phyloP scores from a whole-genome alignment of 2,329 filamentous ascomycete species.

The Paradendryphiella salina region DNA sequence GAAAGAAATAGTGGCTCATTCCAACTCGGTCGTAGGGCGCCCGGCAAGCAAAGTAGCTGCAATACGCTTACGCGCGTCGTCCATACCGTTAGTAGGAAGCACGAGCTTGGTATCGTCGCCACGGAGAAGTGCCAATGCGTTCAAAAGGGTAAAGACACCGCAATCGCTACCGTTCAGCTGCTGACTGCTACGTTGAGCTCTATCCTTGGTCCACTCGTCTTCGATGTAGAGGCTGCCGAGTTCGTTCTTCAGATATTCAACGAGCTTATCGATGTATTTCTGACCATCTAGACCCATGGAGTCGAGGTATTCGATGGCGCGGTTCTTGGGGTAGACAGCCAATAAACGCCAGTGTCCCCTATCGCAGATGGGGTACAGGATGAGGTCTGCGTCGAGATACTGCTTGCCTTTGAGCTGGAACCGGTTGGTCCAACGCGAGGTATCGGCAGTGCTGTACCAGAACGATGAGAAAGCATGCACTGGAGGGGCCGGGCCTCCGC shows the following conservation, averaged over 20 bases:
- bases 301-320: constrained; percentile 70
- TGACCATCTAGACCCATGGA: constrained; percentile 58
- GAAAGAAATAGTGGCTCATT: constrained; percentile 14
- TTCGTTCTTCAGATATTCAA: constrained; percentile 62
- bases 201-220: constrained; percentile 63
- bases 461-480: constrained; percentile 67
- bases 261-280: constrained; percentile 25
- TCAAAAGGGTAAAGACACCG: constrained; percentile 76
- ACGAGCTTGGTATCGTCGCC: constrained; percentile 45
- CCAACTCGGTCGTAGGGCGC: constrained; percentile 28
- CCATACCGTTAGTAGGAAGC: constrained; percentile 61
- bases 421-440: constrained; percentile 52
- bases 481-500: constrained; percentile 60
- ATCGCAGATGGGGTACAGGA: constrained; percentile 71
- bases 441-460: constrained; percentile 62
- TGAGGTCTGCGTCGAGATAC: constrained; percentile 65
- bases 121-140: constrained; percentile 63
- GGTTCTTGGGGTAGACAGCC: constrained; percentile 64
- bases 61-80: constrained; percentile 63
- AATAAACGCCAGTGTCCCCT: constrained; percentile 71
- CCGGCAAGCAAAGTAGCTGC: constrained; percentile 68
- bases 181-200: constrained; percentile 51
- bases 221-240: constrained; percentile 60
- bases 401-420: constrained; percentile 51
- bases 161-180: constrained; percentile 75